Evolutionary conservation across 1,284 basidiomycete species (phyloP).

Genomic region (Rugosomyces carneus): DNA sequence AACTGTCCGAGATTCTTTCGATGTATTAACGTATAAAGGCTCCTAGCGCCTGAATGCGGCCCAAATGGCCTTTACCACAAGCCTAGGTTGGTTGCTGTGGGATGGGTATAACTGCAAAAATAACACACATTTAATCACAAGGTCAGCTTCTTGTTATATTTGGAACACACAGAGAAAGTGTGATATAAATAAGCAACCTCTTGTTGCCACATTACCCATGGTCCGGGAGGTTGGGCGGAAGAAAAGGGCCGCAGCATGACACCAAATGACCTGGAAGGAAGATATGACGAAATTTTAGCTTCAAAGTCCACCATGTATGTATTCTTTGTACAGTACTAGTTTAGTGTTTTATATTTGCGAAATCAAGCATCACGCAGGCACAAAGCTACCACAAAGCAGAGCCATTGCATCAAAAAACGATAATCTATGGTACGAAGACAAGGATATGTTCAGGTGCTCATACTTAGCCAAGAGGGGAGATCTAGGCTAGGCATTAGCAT

Average conservation of each 20-base stretch:
- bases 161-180: neutral
- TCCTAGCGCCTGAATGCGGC: neutral
- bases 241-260: neutral
- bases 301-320: no score
- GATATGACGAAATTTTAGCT: no score
- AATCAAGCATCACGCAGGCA: no score
- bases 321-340: no score
- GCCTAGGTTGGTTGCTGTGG: neutral
- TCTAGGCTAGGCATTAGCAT: no score
- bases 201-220: neutral
- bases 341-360: no score
- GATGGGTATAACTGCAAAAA: neutral
- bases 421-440: no score
- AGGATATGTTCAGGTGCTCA: no score
- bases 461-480: no score
- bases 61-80: neutral
- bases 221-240: neutral
- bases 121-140: neutral
- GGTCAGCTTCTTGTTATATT: neutral
- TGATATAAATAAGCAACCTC: neutral
- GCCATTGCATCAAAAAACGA: no score
- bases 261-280: no score
- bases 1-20: slow-evolving; percentile 3
- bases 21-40: neutral
- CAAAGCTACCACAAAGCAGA: no score